Conservation (phyloP, 352 stramenopile genomes). For the Pythium phragmiticola region DNA sequence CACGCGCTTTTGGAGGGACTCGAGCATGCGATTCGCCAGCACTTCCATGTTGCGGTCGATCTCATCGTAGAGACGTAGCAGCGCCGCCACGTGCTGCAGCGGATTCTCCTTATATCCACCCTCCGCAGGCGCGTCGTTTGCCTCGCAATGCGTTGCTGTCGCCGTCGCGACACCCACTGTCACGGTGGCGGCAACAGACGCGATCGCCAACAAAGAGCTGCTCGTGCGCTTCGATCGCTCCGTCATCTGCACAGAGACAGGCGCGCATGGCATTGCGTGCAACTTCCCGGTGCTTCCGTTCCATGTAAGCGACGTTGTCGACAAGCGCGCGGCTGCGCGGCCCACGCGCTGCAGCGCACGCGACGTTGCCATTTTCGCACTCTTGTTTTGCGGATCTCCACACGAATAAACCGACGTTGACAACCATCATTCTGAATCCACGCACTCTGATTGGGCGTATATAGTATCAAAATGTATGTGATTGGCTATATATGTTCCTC, state of each 20-base stretch:
- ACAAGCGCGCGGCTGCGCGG: not conserved
- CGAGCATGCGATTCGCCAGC: constrained; percentile 65
- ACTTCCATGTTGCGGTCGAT: constrained; percentile 87
- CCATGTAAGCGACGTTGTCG: not conserved
- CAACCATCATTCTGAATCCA: constrained; percentile 15
- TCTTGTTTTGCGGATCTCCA: not conserved
- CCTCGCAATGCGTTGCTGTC: constrained; percentile 27
- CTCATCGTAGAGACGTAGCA: constrained; percentile 77
- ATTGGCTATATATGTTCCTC: constrained; percentile 30
- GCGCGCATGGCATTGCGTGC: not conserved
- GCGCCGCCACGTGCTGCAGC: constrained; percentile 66
- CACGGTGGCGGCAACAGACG: not conserved
- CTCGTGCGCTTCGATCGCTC: not conserved
- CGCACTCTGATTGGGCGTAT: constrained; percentile 21
- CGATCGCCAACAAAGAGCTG: constrained; percentile 6
- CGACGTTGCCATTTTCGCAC: constrained; percentile 12
- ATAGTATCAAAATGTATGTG: not conserved
- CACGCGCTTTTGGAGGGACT: constrained; percentile 56
- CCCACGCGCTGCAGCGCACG: constrained; percentile 7
- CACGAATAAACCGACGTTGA: not conserved
- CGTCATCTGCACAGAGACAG: not conserved
- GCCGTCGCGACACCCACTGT: not conserved
- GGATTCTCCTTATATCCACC: constrained; percentile 54
- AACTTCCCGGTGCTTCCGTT: not conserved
- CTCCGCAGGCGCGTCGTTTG: constrained; percentile 16